Evolutionary conservation across 208 protist species (phyloP), one percentile per base, ranked within the genome.

Genomic region (Acanthamoeba castellanii): DNA sequence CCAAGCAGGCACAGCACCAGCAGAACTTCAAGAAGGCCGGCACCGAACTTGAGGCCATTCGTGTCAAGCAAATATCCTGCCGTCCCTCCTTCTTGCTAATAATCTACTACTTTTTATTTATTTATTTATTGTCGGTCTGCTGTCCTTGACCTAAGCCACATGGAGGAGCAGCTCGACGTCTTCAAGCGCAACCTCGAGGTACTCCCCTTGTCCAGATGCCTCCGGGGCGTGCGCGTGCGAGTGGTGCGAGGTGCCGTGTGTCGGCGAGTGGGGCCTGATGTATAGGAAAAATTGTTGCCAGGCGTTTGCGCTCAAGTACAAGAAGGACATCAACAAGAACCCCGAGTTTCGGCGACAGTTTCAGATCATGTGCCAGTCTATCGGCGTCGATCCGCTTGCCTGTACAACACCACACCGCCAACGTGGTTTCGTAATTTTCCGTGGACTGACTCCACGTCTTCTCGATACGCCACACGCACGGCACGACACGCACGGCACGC

Each of bases 301-400:
- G 57, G 94, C 97, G 45, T 98, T 98, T 97, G 97, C 98, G n/a
- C 32, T 64, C 18, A 97, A 97, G 74, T 96, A 98, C 84, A 96
- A 97, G 94, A 94, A 97, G 32, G 96, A 97, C 14, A 98, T 98
- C 13, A 96, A 94, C 20, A 95, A 96, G 50, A 94, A 98, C 59
- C 97, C 98, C 64, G 92, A 97, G 82, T 98, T 98, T 92, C 78
- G 98, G 55, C 78, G 96, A 57, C 45, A 95, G 30, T 98, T 98
- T 70, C 90, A 97, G 42, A 78, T 97, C 57, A 98, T 98, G 97
- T 98, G 98, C 59, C 59, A 27, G 34, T 95, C 47, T 42, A 97
- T 98, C 72, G 97, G 97, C 72, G 98, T 98, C 61, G 98, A 98
- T 96, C 98, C 98, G 22, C 66, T 98, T 2, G 90, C 96, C 2